A percentile compares a stretch with the other conserved stretches of the same genome.
Conservation (phyloP, 495 filamentous ascomycete species). For the Podospora sp. region DNA sequence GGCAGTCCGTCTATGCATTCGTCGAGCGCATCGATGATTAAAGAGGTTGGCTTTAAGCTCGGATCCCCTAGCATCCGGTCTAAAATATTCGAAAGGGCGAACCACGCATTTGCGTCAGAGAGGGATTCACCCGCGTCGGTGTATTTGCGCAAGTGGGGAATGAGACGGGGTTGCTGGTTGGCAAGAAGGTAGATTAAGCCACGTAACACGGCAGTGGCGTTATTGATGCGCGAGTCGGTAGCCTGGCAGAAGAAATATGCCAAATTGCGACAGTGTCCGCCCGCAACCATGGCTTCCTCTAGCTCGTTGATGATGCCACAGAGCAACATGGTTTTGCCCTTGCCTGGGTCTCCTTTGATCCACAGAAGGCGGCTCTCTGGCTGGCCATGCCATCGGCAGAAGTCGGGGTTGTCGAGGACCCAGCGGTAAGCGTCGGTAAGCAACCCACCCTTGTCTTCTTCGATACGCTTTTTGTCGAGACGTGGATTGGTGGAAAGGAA, state of each 20-base stretch:
- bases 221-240: neutral
- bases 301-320: neutral
- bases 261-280: no score
- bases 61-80: neutral
- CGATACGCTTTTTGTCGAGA: neutral
- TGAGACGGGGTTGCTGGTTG: neutral
- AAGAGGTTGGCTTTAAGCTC: neutral
- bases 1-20: neutral
- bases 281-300: neutral
- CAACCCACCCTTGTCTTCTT: neutral
- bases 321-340: neutral
- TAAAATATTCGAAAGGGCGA: neutral
- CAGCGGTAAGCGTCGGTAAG: neutral
- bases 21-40: neutral
- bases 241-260: neutral
- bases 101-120: slow-evolving; percentile 32
- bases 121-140: slow-evolving; percentile 10
- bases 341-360: neutral
- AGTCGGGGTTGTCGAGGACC: neutral
- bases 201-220: neutral
- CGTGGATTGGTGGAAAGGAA: neutral
- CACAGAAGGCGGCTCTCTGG: neutral
- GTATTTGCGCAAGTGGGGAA: neutral
- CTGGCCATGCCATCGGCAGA: neutral
- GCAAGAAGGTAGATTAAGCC: neutral